phyloP scores from a whole-genome alignment of 148 eudicot species.

The Vaccinium corymbosum region DNA sequence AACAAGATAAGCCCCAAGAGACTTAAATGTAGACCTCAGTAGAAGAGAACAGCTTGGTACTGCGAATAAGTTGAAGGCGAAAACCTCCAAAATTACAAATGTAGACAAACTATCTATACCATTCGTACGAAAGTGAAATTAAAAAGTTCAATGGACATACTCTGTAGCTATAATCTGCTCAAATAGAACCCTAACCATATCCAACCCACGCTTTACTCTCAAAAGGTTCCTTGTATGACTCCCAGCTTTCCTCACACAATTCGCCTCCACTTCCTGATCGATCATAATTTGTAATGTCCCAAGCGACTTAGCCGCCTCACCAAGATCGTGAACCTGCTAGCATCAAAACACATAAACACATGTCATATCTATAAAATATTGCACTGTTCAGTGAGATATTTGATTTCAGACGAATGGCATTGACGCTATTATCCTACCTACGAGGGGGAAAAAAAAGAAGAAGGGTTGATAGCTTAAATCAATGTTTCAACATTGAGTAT shows the following conservation, averaged over 20 bases:
- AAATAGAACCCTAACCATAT: slow-evolving; percentile 86
- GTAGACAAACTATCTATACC: background rate
- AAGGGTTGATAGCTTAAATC: background rate
- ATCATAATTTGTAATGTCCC: slow-evolving; percentile 47
- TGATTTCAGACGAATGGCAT: background rate
- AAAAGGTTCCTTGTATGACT: slow-evolving; percentile 90
- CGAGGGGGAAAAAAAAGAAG: background rate
- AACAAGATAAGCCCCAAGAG: background rate
- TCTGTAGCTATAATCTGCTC: slow-evolving; percentile 71
- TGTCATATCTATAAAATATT: background rate
- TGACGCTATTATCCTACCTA: background rate
- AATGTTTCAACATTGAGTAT: background rate
- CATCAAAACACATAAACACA: background rate
- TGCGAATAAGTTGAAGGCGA: background rate
- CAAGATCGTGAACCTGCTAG: slow-evolving; percentile 65
- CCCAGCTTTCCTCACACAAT: slow-evolving; percentile 61
- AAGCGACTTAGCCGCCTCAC: slow-evolving; percentile 58
- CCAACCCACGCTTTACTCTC: slow-evolving; percentile 86
- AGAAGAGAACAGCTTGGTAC: background rate
- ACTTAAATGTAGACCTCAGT: background rate
- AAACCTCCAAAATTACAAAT: background rate
- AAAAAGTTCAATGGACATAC: slow-evolving; percentile 33
- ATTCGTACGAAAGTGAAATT: background rate
- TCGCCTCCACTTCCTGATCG: slow-evolving; percentile 53
- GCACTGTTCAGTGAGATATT: background rate